phyloP scores from a whole-genome alignment of 495 filamentous ascomycete genomes.

The Clavariopsis aquatica region DNA sequence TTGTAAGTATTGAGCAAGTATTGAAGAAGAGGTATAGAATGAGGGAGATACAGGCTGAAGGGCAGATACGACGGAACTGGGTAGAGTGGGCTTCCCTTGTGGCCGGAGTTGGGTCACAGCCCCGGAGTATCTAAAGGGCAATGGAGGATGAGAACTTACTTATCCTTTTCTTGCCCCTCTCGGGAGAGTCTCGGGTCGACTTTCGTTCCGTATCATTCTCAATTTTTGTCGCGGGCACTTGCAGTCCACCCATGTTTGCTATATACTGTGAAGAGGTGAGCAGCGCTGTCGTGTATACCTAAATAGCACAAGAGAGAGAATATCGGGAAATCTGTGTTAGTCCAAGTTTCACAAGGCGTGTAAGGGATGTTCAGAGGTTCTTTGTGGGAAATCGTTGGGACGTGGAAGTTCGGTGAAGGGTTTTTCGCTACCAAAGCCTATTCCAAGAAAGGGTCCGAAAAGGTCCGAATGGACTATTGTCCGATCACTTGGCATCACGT shows the following conservation, averaged over 20 bases:
- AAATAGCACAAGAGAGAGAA: not conserved
- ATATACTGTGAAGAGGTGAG: not conserved
- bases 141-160: slow-evolving; percentile 38
- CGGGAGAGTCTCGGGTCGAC: slow-evolving; percentile 33
- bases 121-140: not conserved
- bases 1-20: slow-evolving; percentile 15
- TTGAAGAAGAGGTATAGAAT: not conserved
- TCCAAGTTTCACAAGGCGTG: not conserved
- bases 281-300: not conserved
- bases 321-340: not conserved
- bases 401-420: not conserved
- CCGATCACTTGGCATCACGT: not conserved
- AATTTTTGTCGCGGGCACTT: slow-evolving; percentile 3
- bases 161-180: slow-evolving; percentile 43
- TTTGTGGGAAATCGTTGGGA: not conserved
- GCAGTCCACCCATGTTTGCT: slow-evolving; percentile 31
- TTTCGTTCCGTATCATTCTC: slow-evolving; percentile 12
- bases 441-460: too few relatives aligned
- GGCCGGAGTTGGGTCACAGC: not conserved
- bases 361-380: not conserved
- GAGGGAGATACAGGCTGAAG: not conserved
- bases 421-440: not conserved
- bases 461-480: too few relatives aligned
- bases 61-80: not conserved
- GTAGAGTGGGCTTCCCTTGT: not conserved